Base-by-base conservation (phyloP, 1,284 basidiomycete genomes). In the Melampsora abietis-canadensis region DNA sequence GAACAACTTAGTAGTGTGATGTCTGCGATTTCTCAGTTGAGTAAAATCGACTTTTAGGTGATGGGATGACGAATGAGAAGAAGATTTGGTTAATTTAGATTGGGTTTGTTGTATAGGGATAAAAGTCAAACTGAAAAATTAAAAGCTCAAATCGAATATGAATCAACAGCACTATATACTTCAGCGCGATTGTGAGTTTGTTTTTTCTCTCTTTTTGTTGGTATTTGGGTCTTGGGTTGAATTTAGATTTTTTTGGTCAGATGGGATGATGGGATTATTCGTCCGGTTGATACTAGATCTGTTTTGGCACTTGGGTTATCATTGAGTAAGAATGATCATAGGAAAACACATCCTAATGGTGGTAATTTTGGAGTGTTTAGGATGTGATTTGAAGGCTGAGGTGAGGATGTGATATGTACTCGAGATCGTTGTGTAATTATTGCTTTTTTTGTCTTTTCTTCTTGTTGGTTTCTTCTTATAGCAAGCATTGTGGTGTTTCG, bases 1-100 rank as follows among this genome's bases (percentile, higher is more conserved):
- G 91, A 89, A 59, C 94, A 96, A 81, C 87, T 97, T 27, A 91
- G 90, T 12, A 88, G 90, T 80, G 94, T 97, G 67, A 97, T 97
- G 94, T 85, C 89, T 34, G 88, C 88, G 0, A 92, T 97, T 17
- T 92, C 91, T 37, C 90, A 87, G 90, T 91, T 80, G 31, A 85
- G 81, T 27, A 30, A 40, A 30, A n/a, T n/a, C n/a, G n/a, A n/a
- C n/a, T n/a, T n/a, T n/a, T n/a, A n/a, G n/a, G n/a, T n/a, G n/a
- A n/a, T n/a, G n/a, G n/a, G n/a, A n/a, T n/a, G n/a, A n/a, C n/a
- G n/a, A n/a, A n/a, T n/a, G n/a, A n/a, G n/a, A n/a, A 72, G 37
- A 51, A 60, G 30, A 60, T 6, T 47, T n/a, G 27, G 0, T 21
- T 47, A 12, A 34, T 3, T 47, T 31, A 0, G 51, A 57, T 15